These are phyloP conservation scores for Abrus pulchellus DNA, from an alignment of 306 rosid genomes.

Conservation along the genomic window DNA sequence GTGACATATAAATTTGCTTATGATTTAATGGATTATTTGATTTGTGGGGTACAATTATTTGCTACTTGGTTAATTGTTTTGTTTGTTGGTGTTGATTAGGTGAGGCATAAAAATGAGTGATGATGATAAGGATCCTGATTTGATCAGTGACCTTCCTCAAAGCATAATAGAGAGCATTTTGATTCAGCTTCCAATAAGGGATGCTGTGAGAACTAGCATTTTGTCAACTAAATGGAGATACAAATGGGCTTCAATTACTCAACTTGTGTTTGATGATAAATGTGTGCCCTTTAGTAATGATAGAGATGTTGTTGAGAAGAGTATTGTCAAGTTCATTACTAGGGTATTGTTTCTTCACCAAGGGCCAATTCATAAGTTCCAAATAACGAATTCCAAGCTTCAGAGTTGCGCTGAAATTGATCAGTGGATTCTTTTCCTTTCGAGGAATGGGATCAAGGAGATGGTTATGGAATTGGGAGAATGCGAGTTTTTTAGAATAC, in stretches of 20 bases:
- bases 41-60: constrained; percentile 9
- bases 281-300: constrained; percentile 58
- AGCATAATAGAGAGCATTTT: constrained; percentile 85
- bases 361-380: constrained; percentile 93
- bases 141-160: constrained; percentile 85
- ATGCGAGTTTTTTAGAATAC: constrained; percentile 78
- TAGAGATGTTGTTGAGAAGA: constrained; percentile 47
- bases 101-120: constrained; percentile 55
- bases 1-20: not conserved
- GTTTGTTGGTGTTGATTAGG: constrained; percentile 1
- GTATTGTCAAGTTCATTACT: constrained; percentile 67
- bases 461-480: constrained; percentile 78
- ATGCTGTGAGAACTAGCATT: constrained; percentile 81
- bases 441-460: constrained; percentile 80
- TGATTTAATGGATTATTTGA: not conserved
- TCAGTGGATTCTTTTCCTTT: constrained; percentile 92
- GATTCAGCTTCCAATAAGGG: constrained; percentile 70
- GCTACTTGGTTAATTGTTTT: not conserved
- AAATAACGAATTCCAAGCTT: constrained; percentile 61
- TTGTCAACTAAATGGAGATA: constrained; percentile 89
- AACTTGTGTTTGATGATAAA: constrained; percentile 79
- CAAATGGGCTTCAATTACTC: constrained; percentile 75
- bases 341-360: constrained; percentile 82
- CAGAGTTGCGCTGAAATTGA: constrained; percentile 80
- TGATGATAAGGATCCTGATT: constrained; percentile 64